Conservation (phyloP, 2,329 filamentous ascomycete species). For the Penicillium hordei region DNA sequence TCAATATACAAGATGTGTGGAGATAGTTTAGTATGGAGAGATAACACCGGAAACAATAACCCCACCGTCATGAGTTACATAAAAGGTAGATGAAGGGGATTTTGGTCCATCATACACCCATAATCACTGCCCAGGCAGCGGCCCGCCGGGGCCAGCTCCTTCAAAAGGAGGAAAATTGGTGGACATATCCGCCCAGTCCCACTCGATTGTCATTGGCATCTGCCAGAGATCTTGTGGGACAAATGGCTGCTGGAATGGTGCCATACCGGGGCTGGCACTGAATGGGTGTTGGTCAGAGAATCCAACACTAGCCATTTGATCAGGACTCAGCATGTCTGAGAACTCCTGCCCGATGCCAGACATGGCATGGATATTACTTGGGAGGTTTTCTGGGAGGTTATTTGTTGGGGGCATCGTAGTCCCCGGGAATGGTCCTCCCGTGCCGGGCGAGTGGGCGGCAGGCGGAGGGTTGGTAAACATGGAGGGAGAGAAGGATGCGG, state of each 20-base stretch:
- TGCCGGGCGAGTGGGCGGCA: conserved; percentile 17
- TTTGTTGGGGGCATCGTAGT: conserved; percentile 25
- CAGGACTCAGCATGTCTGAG: conserved; percentile 39
- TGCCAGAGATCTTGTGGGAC: conserved; percentile 93
- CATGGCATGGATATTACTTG: conserved; percentile 30
- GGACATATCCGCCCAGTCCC: conserved; percentile 67
- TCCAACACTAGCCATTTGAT: conserved; percentile 33
- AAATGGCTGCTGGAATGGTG: conserved; percentile 75
- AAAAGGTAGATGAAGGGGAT: conserved; percentile 1
- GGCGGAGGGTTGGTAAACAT: conserved; percentile 26
- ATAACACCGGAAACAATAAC: conserved; percentile 6
- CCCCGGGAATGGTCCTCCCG: conserved; percentile 26
- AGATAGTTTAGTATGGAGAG: conserved; percentile 12
- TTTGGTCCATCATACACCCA: conserved; percentile 16
- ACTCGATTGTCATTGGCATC: conserved; percentile 93
- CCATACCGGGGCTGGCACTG: conserved; percentile 34
- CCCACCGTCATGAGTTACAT: conserved; percentile 9
- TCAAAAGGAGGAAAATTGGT: conserved; percentile 40
- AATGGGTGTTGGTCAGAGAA: conserved; percentile 36
- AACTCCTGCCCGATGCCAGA: conserved; percentile 37
- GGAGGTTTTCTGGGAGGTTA: conserved; percentile 26
- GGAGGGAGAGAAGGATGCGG: conserved; percentile 28
- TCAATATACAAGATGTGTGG: conserved; percentile 19
- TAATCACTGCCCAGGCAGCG: conserved; percentile 29
- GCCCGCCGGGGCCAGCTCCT: conserved; percentile 22